These are phyloP conservation scores for Sugiyamaella qingdaonensis DNA, from an alignment of 805 yeast genomes.

Conservation along the genomic window DNA sequence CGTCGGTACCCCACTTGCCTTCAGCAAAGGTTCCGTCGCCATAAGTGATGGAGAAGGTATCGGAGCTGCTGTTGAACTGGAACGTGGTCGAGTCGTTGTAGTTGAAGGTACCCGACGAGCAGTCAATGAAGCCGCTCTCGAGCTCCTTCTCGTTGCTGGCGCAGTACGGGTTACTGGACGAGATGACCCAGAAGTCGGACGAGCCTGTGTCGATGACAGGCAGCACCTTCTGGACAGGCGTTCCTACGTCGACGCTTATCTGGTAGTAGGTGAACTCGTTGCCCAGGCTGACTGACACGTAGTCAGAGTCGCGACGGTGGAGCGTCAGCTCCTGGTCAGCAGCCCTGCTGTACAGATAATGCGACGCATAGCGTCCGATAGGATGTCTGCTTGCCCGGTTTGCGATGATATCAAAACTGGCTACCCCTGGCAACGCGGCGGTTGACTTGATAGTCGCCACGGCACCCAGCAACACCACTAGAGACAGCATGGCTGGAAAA, in stretches of 20 bases:
- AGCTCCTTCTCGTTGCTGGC: constrained; percentile 37
- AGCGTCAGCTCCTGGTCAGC: background rate
- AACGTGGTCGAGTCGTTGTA: constrained; percentile 30
- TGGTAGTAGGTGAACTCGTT: constrained; percentile 29
- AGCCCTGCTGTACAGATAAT: background rate
- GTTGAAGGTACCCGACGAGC: constrained; percentile 29
- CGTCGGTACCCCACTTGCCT: constrained; percentile 61
- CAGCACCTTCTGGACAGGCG: constrained; percentile 48
- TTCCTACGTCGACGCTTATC: constrained; percentile 45
- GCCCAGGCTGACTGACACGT: constrained; percentile 19
- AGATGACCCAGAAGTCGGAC: constrained; percentile 64
- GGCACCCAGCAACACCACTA: background rate
- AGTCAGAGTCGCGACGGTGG: constrained; percentile 3
- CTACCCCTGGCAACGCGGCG: constrained; percentile 11
- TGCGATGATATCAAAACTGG: constrained; percentile 16
- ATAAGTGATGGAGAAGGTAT: constrained; percentile 27
- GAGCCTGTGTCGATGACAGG: constrained; percentile 74
- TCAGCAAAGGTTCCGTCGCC: constrained; percentile 46
- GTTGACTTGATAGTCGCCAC: background rate
- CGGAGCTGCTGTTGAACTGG: constrained; percentile 15
- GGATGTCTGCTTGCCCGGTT: constrained; percentile 14
- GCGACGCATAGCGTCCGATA: constrained; percentile 13
- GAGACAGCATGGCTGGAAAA: background rate
- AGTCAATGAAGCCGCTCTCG: constrained; percentile 38
- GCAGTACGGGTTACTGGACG: constrained; percentile 44